A percentile compares a stretch with the other conserved stretches of the same genome.
These are phyloP conservation scores for Blumeriella jaapii DNA, from an alignment of 2,329 filamentous ascomycete genomes.

Conservation along the genomic window DNA sequence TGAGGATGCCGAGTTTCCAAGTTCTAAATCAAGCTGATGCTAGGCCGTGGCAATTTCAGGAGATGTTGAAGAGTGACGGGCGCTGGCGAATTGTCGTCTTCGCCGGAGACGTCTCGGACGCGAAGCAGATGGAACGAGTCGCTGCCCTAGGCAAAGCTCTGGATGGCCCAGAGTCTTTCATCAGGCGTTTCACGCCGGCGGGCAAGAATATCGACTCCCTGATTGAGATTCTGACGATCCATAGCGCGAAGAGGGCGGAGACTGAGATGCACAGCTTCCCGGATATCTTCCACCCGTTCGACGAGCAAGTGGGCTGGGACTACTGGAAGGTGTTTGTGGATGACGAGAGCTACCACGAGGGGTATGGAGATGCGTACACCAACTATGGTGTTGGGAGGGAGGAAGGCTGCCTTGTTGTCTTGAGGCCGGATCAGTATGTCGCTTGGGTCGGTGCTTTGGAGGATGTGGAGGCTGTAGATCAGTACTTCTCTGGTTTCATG, in stretches of 20 bases:
- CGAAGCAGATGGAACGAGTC: conserved; percentile 34
- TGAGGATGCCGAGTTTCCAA: conserved; percentile 46
- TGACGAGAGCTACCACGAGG: conserved; percentile 41
- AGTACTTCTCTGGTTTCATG: conserved; percentile 14
- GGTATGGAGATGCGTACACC: conserved; percentile 39
- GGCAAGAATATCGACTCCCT: conserved; percentile 33
- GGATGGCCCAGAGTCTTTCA: conserved; percentile 28
- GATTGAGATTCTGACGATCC: conserved; percentile 51
- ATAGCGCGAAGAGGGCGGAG: conserved; percentile 38
- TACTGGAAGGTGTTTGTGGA: conserved; percentile 48
- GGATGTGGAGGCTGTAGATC: conserved; percentile 13
- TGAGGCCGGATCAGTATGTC: conserved; percentile 59
- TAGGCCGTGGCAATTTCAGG: conserved; percentile 47
- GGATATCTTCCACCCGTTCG: conserved; percentile 36
- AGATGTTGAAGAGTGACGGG: conserved; percentile 43
- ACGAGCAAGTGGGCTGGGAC: conserved; percentile 38
- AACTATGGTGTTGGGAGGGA: conserved; percentile 45
- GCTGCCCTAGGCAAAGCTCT: conserved; percentile 37
- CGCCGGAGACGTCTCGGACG: conserved; percentile 41
- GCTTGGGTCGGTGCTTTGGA: conserved; percentile 30
- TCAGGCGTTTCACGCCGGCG: conserved; percentile 34
- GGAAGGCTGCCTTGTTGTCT: conserved; percentile 44
- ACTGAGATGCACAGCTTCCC: conserved; percentile 42
- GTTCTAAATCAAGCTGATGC: conserved; percentile 44
- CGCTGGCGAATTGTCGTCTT: conserved; percentile 51